These are phyloP conservation scores for Beauveria australis DNA, from an alignment of 2,329 filamentous ascomycete genomes.

Conservation along the genomic window DNA sequence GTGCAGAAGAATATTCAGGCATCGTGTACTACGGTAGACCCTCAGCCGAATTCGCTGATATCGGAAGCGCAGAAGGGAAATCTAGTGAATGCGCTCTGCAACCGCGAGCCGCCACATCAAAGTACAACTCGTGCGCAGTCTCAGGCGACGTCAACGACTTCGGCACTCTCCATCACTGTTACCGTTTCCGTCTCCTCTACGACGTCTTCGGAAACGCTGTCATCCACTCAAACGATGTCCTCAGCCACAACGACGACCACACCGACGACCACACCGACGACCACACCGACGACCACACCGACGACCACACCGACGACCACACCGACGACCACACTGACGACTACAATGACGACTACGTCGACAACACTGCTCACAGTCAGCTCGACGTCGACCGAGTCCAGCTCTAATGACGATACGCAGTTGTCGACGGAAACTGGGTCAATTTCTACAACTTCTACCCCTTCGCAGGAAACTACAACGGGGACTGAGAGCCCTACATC, in stretches of 20 bases:
- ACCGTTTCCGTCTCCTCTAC: not conserved
- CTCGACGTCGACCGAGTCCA: not conserved
- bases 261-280: not conserved
- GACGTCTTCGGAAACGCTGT: not conserved
- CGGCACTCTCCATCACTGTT: not conserved
- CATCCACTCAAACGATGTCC: not conserved
- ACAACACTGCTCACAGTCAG: not conserved
- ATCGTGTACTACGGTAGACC: slow-evolving; percentile 19
- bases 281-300: not conserved
- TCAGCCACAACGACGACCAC: not conserved
- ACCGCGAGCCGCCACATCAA: not conserved
- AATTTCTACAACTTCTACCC: not conserved
- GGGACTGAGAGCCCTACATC: not conserved
- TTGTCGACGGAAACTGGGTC: not conserved
- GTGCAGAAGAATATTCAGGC: slow-evolving; percentile 22
- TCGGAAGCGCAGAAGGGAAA: slow-evolving; percentile 28
- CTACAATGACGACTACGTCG: not conserved
- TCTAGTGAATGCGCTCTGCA: slow-evolving; percentile 29
- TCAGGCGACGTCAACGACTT: not conserved
- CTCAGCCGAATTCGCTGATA: slow-evolving; percentile 25
- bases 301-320: not conserved
- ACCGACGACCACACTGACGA: not conserved
- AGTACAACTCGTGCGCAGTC: not conserved
- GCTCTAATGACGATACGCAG: not conserved
- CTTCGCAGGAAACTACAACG: not conserved